Evolutionary conservation across 345 rosid species (phyloP).

Genomic region (Erysimum cheiranthoides): DNA sequence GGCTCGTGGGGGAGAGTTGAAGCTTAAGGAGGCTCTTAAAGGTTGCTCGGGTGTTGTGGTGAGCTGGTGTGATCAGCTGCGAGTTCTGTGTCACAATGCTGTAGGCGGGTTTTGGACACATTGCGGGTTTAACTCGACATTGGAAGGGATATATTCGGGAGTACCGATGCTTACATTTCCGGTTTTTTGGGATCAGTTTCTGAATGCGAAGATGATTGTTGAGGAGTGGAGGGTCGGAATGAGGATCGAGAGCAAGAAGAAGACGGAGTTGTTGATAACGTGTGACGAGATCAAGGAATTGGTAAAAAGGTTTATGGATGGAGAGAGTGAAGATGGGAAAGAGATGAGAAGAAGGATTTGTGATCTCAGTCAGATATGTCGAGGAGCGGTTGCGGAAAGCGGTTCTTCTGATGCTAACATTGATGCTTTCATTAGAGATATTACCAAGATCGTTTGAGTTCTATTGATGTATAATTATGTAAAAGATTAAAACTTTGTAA

Average conservation of each 20-base stretch:
- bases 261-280: constrained; percentile 33
- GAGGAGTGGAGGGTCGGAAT: constrained; percentile 61
- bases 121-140: constrained; percentile 72
- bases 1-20: constrained; percentile 42
- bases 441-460: constrained; percentile 25
- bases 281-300: constrained; percentile 46
- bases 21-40: constrained; percentile 20
- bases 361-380: constrained; percentile 24
- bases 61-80: constrained; percentile 67
- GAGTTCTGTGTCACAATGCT: constrained; percentile 56
- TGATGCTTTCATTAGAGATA: constrained; percentile 47
- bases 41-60: constrained; percentile 35
- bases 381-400: neutral
- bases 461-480: neutral
- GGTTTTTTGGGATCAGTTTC: constrained; percentile 53
- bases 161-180: constrained; percentile 66
- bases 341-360: constrained; percentile 28
- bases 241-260: constrained; percentile 38
- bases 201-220: constrained; percentile 55
- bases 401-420: constrained; percentile 52
- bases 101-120: constrained; percentile 75
- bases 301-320: constrained; percentile 34
- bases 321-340: constrained; percentile 26
- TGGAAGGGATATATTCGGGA: constrained; percentile 57
- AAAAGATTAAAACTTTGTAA: neutral